Evolutionary conservation across 768 basidiomycete species (phyloP), one percentile per base, ranked within the genome.

Genomic region (Scleroderma bovista): DNA sequence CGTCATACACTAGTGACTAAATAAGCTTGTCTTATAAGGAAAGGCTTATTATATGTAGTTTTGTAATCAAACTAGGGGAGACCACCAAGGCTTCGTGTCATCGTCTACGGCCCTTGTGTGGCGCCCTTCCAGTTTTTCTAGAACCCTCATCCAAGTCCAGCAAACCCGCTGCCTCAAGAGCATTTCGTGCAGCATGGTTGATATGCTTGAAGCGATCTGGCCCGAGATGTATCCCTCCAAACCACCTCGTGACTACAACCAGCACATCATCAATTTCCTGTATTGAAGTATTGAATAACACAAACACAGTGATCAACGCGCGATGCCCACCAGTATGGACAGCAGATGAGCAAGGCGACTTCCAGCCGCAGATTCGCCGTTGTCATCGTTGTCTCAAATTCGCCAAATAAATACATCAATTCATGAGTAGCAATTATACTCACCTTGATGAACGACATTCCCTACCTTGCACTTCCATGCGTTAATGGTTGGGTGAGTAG

Each of bases 361-460:
- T 5, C 95, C 95, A 17, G 95, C 95, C 1, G 91, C 93, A 0
- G 87, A 83, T 70, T 99, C 95, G 2, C 93, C 91, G 51, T 97
- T 89, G 52, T 98, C 94, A 50, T 94, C 91, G 51, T 96, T 94
- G 60, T 97, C 94, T 92, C 55, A 38, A 3, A n/a, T 19, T 10
- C 13, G 44, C 37, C 24, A 56, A 24, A 10, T 52, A 50, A 57
- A 16, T 49, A 39, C 12, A 20, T 8, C 16, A 31, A 22, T 24
- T 13, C 20, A 15, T 8, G 31, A 31, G 31, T 19, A 51, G 23
- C 15, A n/a, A 31, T 19, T 37, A 24, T 33, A 53, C 69, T 26
- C 56, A 85, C 88, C 88, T 77, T 90, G 86, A 64, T 91, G 85
- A 46, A 88, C 69, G 1, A 87, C 65, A 41, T 66, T 75, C 38